Conservation (phyloP, 768 basidiomycete species). For the Lentinula detonsa region DNA sequence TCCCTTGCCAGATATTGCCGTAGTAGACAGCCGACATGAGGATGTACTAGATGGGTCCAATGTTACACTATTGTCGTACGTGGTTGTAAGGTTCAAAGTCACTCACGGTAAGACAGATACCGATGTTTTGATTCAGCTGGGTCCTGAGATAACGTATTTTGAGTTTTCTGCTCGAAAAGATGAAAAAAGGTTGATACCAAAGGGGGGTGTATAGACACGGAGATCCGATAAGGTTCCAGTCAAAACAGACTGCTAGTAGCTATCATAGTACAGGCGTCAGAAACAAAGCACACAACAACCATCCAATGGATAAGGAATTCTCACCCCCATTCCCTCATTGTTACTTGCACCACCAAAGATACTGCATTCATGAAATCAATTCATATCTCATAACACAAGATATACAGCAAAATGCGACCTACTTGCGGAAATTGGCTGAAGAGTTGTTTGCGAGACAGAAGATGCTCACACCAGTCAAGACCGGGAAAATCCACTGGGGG, state of each 20-base stretch:
- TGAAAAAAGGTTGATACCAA: background rate
- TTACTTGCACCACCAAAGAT: slow-evolving; percentile 30
- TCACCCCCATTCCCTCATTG: slow-evolving; percentile 26
- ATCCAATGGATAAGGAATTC: background rate
- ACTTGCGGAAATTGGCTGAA: slow-evolving; percentile 22
- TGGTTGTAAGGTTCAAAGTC: too few relatives aligned
- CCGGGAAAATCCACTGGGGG: slow-evolving; percentile 30
- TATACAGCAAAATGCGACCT: background rate
- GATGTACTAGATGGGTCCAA: slow-evolving; percentile 7
- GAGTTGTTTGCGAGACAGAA: slow-evolving; percentile 23
- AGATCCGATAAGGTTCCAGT: slow-evolving; percentile 21
- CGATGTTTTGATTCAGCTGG: slow-evolving; percentile 16
- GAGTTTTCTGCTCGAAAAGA: background rate
- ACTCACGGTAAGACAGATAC: slow-evolving; percentile 12
- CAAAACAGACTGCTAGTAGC: slow-evolving; percentile 21
- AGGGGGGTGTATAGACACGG: slow-evolving; percentile 2
- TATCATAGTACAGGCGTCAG: slow-evolving; percentile 8
- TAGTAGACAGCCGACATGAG: slow-evolving; percentile 16
- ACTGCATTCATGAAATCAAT: background rate
- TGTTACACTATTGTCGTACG: background rate
- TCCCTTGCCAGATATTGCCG: slow-evolving; percentile 16
- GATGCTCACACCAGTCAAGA: slow-evolving; percentile 21
- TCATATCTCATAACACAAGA: background rate
- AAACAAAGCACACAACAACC: background rate
- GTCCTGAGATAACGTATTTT: slow-evolving; percentile 3